phyloP scores from a whole-genome alignment of 768 basidiomycete genomes.

The Naganishia friedmannii region DNA sequence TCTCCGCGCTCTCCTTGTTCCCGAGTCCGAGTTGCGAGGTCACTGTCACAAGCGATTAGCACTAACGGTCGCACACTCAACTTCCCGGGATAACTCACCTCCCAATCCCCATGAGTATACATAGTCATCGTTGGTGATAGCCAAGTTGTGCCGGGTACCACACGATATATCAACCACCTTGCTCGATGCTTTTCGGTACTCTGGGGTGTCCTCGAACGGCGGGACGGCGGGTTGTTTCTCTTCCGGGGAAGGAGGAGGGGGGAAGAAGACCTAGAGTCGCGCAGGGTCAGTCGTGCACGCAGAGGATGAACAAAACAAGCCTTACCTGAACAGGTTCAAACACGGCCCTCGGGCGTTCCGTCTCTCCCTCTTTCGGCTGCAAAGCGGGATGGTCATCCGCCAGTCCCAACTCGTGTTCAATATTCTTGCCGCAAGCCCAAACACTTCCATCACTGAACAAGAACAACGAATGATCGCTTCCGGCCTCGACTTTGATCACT shows the following conservation, averaged over 20 bases:
- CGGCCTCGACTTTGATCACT: slow-evolving; percentile 61
- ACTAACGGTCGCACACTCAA: not conserved
- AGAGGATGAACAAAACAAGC: not conserved
- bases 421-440: slow-evolving; percentile 79
- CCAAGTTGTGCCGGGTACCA: slow-evolving; percentile 54
- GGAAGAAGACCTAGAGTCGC: slow-evolving; percentile 51
- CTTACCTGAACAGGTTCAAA: slow-evolving; percentile 37
- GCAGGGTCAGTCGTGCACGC: not conserved
- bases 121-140: slow-evolving; percentile 52
- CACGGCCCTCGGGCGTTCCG: slow-evolving; percentile 33
- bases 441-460: slow-evolving; percentile 77
- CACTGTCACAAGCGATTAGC: slow-evolving; percentile 30
- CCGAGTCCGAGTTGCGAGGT: slow-evolving; percentile 54
- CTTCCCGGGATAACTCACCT: slow-evolving; percentile 40
- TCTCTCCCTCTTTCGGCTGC: slow-evolving; percentile 29
- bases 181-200: slow-evolving; percentile 39
- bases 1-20: slow-evolving; percentile 47
- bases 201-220: slow-evolving; percentile 41
- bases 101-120: slow-evolving; percentile 56
- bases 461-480: slow-evolving; percentile 88
- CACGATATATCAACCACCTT: slow-evolving; percentile 52
- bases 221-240: slow-evolving; percentile 48
- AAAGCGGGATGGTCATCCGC: slow-evolving; percentile 54
- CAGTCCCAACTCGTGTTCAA: slow-evolving; percentile 74
- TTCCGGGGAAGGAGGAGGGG: slow-evolving; percentile 51